Evolutionary conservation across 345 rosid genomes (phyloP).

Genomic region (Euphorbia pulcherrima): DNA sequence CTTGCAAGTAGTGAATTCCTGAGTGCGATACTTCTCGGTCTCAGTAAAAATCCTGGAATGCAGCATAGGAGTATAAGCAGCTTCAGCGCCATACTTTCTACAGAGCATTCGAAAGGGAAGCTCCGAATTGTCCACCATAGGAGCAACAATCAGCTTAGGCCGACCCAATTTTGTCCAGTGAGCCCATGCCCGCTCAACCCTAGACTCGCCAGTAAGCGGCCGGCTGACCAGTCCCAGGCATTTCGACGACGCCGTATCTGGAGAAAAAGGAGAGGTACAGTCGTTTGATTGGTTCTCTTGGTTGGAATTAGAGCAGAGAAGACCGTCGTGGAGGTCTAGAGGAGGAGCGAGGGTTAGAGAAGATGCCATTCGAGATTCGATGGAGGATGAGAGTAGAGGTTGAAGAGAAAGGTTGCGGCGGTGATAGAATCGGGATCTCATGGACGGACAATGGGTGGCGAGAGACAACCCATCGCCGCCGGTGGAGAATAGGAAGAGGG

Average conservation of each 20-base stretch:
- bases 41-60: constrained; percentile 83
- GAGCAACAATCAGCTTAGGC: constrained; percentile 79
- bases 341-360: constrained; percentile 26
- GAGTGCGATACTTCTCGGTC: constrained; percentile 64
- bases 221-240: constrained; percentile 26
- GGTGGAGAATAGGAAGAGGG: neutral
- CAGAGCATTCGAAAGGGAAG: constrained; percentile 94
- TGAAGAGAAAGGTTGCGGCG: constrained; percentile 4
- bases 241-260: constrained; percentile 13
- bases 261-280: constrained; percentile 7
- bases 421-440: constrained; percentile 33
- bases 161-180: constrained; percentile 74
- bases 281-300: constrained; percentile 14
- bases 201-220: constrained; percentile 37
- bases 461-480: constrained; percentile 47
- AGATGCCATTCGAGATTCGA: constrained; percentile 31
- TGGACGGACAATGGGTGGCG: constrained; percentile 39
- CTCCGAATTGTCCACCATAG: constrained; percentile 99
- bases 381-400: constrained; percentile 10
- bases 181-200: constrained; percentile 71
- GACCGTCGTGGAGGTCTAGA: constrained; percentile 33
- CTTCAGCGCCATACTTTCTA: constrained; percentile 82
- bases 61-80: constrained; percentile 92
- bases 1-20: constrained; percentile 87
- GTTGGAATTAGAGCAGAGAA: constrained; percentile 29